These are phyloP conservation scores for Begonia loranthoides DNA, from an alignment of 306 rosid genomes.

Conservation along the genomic window DNA sequence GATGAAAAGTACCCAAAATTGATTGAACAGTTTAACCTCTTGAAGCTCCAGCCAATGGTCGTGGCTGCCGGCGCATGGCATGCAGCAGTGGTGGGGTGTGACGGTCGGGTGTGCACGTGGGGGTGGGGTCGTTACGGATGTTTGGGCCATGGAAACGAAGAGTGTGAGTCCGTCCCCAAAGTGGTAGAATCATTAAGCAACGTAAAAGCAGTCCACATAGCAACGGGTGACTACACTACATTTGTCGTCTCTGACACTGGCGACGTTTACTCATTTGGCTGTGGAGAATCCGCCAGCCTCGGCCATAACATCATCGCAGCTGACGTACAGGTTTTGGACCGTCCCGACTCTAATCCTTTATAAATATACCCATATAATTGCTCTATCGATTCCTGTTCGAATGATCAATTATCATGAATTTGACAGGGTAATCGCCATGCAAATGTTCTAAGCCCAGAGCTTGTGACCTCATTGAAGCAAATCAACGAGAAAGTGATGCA, in stretches of 20 bases:
- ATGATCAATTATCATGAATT: too few species aligned
- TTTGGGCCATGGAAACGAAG: constrained; percentile 93
- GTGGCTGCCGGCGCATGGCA: constrained; percentile 99
- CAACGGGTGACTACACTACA: constrained; percentile 95
- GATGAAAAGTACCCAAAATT: constrained; percentile 79
- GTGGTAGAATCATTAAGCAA: constrained; percentile 66
- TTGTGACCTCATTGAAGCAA: constrained; percentile 62
- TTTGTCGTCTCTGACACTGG: constrained; percentile 69
- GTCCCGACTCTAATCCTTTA: background rate
- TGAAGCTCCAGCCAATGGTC: constrained; percentile 80
- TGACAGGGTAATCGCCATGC: constrained; percentile 57
- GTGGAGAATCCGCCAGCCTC: constrained; percentile 93
- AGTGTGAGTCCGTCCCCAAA: constrained; percentile 75
- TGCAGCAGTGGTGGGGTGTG: constrained; percentile 90
- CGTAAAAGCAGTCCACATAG: constrained; percentile 74
- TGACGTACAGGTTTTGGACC: constrained; percentile 49
- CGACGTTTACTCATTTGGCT: constrained; percentile 86
- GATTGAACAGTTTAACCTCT: constrained; percentile 50
- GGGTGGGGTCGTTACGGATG: constrained; percentile 99
- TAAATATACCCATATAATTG: too few species aligned
- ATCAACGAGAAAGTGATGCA: constrained; percentile 76
- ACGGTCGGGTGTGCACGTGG: constrained; percentile 97
- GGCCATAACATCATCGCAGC: constrained; percentile 41
- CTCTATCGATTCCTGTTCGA: too few species aligned
- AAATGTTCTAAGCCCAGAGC: constrained; percentile 59